phyloP scores from a whole-genome alignment of 352 stramenopile genomes.

The Pythium guiyangense region DNA sequence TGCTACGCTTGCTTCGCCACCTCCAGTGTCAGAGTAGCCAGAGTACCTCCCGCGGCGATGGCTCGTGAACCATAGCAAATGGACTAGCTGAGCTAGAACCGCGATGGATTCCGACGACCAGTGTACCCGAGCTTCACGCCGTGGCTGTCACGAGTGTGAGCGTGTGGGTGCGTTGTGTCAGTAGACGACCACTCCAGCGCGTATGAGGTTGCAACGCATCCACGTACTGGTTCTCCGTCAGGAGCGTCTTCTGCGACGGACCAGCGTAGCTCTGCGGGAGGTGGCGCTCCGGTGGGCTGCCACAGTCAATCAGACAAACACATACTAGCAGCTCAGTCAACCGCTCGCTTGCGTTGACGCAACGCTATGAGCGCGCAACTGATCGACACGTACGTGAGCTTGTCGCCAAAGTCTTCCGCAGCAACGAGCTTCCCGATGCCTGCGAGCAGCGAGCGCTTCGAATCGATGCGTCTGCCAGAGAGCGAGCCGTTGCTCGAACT shows the following conservation, averaged over 20 bases:
- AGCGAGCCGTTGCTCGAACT: conserved; percentile 29
- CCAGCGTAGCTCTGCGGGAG: conserved; percentile 50
- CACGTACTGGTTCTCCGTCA: conserved; percentile 68
- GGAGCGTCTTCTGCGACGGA: conserved; percentile 46
- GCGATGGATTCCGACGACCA: conserved; percentile 2
- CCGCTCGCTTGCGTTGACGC: not conserved
- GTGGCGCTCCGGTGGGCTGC: conserved; percentile 34
- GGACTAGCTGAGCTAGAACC: conserved; percentile 4
- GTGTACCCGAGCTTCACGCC: conserved; percentile 19
- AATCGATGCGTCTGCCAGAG: conserved; percentile 39
- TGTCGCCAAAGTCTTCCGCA: conserved; percentile 36
- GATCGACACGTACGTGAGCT: conserved; percentile 27
- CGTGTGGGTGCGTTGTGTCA: not conserved
- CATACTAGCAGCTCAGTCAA: not conserved
- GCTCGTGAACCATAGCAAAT: not conserved
- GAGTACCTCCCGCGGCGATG: not conserved
- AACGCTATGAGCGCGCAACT: not conserved
- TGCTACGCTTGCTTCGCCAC: too few relatives aligned
- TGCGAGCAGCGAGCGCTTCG: conserved; percentile 60
- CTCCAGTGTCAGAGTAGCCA: too few relatives aligned
- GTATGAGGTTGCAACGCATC: not conserved
- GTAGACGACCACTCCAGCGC: too few relatives aligned
- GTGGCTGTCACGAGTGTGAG: not conserved
- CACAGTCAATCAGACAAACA: not conserved
- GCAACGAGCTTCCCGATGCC: conserved; percentile 71